These are phyloP conservation scores for Mycotypha africana DNA, from an alignment of 371 early-diverging fungal genomes.

Conservation along the genomic window DNA sequence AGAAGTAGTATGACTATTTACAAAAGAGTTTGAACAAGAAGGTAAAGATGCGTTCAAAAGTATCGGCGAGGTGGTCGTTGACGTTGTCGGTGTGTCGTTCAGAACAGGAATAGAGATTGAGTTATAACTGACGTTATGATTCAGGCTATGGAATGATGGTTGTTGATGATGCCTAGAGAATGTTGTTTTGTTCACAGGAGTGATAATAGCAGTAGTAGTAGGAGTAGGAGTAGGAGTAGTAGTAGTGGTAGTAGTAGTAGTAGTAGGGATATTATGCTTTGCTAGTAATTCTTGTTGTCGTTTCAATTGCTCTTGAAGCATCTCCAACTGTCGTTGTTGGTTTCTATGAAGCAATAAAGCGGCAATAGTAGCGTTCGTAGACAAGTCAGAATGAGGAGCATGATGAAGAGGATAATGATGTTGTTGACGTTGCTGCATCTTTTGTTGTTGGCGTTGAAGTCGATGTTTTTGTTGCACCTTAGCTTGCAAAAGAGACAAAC, in stretches of 20 bases:
- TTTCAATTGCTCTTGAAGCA: slow-evolving; percentile 34
- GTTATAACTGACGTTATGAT: slow-evolving; percentile 7
- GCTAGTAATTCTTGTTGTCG: slow-evolving; percentile 28
- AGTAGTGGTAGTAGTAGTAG: slow-evolving; percentile 20
- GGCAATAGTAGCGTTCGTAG: slow-evolving; percentile 15
- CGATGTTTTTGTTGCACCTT: slow-evolving; percentile 4
- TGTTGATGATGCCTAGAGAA: no score
- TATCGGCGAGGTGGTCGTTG: slow-evolving; percentile 7
- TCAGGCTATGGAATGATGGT: no score
- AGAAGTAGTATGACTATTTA: slow-evolving; percentile 3
- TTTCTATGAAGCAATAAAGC: slow-evolving; percentile 27
- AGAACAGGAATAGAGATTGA: slow-evolving; percentile 24
- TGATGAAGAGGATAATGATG: background rate
- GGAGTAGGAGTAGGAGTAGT: slow-evolving; percentile 13
- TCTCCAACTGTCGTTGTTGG: slow-evolving; percentile 28
- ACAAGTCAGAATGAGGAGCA: no score
- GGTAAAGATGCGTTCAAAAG: slow-evolving; percentile 10
- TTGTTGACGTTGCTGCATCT: background rate
- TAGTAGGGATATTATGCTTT: slow-evolving; percentile 11
- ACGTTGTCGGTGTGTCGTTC: slow-evolving; percentile 7
- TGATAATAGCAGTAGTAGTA: background rate
- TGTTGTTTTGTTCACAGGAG: no score
- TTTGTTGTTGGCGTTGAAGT: background rate
- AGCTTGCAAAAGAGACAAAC: slow-evolving; percentile 3
- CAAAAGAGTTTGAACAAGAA: background rate